These are phyloP conservation scores for Epichloe typhina DNA, from an alignment of 2,329 filamentous ascomycete species.

Conservation along the genomic window DNA sequence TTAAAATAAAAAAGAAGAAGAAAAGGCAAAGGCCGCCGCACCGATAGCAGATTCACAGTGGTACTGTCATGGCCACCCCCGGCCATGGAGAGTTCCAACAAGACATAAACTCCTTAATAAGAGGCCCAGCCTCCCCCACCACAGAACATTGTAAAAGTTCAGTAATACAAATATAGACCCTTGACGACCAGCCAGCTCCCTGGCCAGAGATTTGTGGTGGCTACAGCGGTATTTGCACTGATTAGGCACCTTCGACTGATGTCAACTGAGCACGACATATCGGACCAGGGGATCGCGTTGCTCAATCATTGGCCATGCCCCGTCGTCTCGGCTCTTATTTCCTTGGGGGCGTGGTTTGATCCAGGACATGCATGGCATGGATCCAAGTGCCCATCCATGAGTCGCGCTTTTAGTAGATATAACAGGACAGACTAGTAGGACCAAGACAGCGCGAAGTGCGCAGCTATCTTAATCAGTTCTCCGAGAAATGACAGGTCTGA, in stretches of 20 bases:
- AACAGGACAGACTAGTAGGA: no score
- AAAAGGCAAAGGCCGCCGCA: no score
- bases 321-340: neutral
- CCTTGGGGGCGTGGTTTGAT: neutral
- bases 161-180: neutral
- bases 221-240: neutral
- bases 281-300: neutral
- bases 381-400: neutral
- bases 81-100: no score
- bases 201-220: neutral
- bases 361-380: no score
- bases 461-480: no score
- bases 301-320: neutral
- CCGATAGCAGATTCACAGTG: no score
- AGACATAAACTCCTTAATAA: no score
- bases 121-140: neutral
- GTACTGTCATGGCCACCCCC: no score
- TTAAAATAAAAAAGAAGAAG: no score
- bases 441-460: no score
- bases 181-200: neutral
- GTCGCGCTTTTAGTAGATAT: neutral
- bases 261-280: neutral
- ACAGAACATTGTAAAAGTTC: neutral
- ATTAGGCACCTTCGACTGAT: neutral
- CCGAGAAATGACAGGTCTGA: neutral